Evolutionary conservation across 2,329 filamentous ascomycete genomes (phyloP).

Genomic region (Fusarium pseudocircinatum): DNA sequence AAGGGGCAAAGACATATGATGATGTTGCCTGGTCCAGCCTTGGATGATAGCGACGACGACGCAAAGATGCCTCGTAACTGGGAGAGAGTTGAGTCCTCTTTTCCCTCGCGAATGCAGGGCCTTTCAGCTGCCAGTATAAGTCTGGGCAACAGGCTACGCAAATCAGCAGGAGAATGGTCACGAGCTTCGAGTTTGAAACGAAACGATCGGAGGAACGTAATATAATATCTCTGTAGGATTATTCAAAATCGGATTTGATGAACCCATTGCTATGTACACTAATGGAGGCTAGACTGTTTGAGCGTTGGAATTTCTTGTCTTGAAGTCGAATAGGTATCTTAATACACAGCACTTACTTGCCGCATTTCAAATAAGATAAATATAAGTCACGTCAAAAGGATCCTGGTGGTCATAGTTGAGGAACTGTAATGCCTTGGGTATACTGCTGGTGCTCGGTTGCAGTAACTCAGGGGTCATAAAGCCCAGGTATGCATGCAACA

Average conservation of each 20-base stretch:
- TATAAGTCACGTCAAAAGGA: background rate
- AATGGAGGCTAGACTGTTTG: background rate
- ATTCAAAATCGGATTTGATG: background rate
- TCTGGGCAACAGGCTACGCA: constrained; percentile 59
- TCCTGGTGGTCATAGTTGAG: background rate
- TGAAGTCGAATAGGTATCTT: background rate
- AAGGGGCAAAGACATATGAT: constrained; percentile 43
- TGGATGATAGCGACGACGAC: constrained; percentile 45
- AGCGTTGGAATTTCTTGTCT: background rate
- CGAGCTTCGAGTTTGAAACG: constrained; percentile 55
- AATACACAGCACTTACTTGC: background rate
- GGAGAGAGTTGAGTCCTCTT: constrained; percentile 42
- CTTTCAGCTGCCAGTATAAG: constrained; percentile 56
- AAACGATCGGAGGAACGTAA: constrained; percentile 39
- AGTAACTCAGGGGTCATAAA: background rate
- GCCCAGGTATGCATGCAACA: background rate
- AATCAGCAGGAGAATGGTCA: constrained; percentile 58
- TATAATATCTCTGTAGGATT: background rate
- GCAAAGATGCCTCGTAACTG: constrained; percentile 39
- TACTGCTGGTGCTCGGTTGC: background rate
- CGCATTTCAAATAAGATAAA: background rate
- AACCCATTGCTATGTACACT: constrained; percentile 2
- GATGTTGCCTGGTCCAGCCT: constrained; percentile 44
- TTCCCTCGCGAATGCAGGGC: constrained; percentile 38
- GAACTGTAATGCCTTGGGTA: background rate